A percentile compares a stretch with the other conserved stretches of the same genome.
phyloP scores from a whole-genome alignment of 768 basidiomycete genomes.

The Termitomyces sp. region DNA sequence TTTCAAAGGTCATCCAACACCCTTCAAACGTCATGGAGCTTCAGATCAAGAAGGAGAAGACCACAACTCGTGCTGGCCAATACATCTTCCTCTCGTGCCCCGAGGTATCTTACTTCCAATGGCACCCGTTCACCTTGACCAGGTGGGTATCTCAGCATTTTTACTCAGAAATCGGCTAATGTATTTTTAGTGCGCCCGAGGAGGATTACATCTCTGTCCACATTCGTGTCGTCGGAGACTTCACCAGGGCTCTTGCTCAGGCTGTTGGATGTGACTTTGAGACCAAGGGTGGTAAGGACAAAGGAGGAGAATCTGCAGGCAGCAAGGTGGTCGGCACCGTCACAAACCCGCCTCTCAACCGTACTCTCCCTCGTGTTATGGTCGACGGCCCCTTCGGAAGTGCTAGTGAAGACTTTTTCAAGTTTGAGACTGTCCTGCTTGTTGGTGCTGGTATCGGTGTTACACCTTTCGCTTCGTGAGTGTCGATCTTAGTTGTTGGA shows the following conservation, averaged over 20 bases:
- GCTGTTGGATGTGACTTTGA: conserved; percentile 84
- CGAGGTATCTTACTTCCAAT: conserved; percentile 91
- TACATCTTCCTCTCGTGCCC: conserved; percentile 93
- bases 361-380: conserved; percentile 87
- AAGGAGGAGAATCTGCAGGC: conserved; percentile 45
- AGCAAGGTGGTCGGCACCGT: conserved; percentile 61
- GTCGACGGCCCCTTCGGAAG: conserved; percentile 94
- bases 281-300: conserved; percentile 42
- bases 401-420: conserved; percentile 88
- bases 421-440: conserved; percentile 84
- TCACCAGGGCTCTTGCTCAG: conserved; percentile 77
- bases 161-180: neutral
- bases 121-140: conserved; percentile 96
- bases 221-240: conserved; percentile 90
- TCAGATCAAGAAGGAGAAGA: conserved; percentile 97
- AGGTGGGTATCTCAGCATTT: conserved; percentile 39
- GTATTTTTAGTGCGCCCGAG: conserved; percentile 69
- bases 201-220: conserved; percentile 95
- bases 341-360: conserved; percentile 58
- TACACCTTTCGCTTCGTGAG: conserved; percentile 93
- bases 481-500: conserved; percentile 1
- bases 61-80: conserved; percentile 77
- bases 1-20: conserved; percentile 94
- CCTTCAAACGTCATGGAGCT: conserved; percentile 93
- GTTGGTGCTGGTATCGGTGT: conserved; percentile 97